These are phyloP conservation scores for Trichoderma arundinaceum DNA, from an alignment of 2,329 filamentous ascomycete genomes.

Conservation along the genomic window DNA sequence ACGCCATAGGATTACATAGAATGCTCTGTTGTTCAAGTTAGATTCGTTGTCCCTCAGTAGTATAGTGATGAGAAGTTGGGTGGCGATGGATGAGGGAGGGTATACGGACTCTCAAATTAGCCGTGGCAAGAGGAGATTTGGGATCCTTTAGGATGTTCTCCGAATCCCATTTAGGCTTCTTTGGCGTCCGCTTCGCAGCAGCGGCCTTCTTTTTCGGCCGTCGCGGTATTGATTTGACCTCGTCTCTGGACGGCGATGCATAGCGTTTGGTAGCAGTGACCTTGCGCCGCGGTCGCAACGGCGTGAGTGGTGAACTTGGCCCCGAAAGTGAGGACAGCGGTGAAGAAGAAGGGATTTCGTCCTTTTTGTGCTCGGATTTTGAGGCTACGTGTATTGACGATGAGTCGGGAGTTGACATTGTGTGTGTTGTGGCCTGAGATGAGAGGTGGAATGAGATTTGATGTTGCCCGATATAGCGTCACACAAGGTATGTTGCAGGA, in stretches of 20 bases:
- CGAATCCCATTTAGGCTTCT: slow-evolving; percentile 46
- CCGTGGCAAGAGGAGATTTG: slow-evolving; percentile 48
- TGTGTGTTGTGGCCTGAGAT: neutral
- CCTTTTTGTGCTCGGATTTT: neutral
- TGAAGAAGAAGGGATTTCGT: slow-evolving; percentile 5
- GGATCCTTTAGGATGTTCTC: slow-evolving; percentile 46
- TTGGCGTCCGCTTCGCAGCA: neutral
- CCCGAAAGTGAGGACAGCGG: slow-evolving; percentile 20
- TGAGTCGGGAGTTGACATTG: slow-evolving; percentile 7
- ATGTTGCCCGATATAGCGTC: too few species aligned
- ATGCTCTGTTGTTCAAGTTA: slow-evolving; percentile 40
- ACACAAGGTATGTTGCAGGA: too few species aligned
- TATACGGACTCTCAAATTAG: slow-evolving; percentile 48
- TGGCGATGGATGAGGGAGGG: too few species aligned
- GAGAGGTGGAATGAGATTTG: neutral
- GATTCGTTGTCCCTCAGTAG: too few species aligned
- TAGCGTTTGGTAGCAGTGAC: neutral
- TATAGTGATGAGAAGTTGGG: too few species aligned
- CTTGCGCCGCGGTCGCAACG: slow-evolving; percentile 14
- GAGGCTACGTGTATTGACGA: neutral
- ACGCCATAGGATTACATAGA: slow-evolving; percentile 47
- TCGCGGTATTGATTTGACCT: slow-evolving; percentile 3
- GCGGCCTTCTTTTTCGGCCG: slow-evolving; percentile 16
- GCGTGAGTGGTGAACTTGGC: slow-evolving; percentile 5
- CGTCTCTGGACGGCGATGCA: slow-evolving; percentile 5